Evolutionary conservation across 805 yeast species (phyloP), one percentile per base, ranked within the genome.

Genomic region (Clavispora phyllophila): DNA sequence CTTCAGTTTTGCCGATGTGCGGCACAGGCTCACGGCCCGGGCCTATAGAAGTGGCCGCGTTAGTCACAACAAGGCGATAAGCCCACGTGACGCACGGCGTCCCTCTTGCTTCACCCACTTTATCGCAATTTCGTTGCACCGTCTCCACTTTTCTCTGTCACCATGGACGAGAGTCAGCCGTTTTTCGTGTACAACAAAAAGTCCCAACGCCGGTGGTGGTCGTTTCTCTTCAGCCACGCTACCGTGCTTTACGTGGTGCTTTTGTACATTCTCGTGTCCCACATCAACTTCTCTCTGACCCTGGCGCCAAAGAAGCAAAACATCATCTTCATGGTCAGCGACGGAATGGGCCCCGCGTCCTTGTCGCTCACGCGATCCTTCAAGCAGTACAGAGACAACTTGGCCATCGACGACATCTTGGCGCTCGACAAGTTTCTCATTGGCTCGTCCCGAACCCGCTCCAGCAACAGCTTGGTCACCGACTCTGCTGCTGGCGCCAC

Each of bases 401-500:
- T 86, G 42, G 62, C 75, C 3, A 62, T 73, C 35, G 76, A 78
- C 50, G 84, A 82, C 51, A 62, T 77, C 15, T 69, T 87, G 49
- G 62, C 68, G 9, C 55, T 89, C 23, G 96, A 89, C 62, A 68
- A 75, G 45, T 78, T 82, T 58, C 65, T 88, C 37, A 75, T 89
- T 40, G 98, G 98, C 22, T 75, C 85, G 19, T 84, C 95, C 8
- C 75, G 97, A 52, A 90, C 98, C 0, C 73, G 89, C 47, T 85
- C 96, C 14, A 78, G 79, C 20, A 70, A 73, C 49, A 84, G 95
- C 1, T 69, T 86, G 54, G 78, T 90, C 46, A 90, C 98, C 0
- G 98, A 90, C 61, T 86, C 96, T 23, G 98, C 98, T 9, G 98
- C 98, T 2, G 97, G 96, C 13, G 98, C 96, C 13, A 88, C 96